Percentiles rank a stretch among this genome's conserved stretches.
Evolutionary conservation across 2,329 filamentous ascomycete species (phyloP).

Genomic region (Venturia asperata): DNA sequence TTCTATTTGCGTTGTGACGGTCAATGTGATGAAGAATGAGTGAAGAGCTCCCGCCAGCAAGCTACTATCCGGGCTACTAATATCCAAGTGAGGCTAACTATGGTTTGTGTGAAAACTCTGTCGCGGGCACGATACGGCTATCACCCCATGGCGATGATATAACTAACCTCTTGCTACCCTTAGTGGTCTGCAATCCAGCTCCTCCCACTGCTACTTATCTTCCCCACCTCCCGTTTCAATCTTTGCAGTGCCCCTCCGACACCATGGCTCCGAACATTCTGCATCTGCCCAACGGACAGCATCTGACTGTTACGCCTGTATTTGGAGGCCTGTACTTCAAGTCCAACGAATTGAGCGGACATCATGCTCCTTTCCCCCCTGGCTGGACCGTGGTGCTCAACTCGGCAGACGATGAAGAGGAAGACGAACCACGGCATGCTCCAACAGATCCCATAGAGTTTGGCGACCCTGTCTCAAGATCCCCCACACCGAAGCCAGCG

Average conservation of each 20-base stretch:
- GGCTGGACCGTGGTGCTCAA: constrained; percentile 88
- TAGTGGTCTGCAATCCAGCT: not conserved
- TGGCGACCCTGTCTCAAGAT: not conserved
- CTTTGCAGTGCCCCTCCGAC: not conserved
- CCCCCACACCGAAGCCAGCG: constrained; percentile 9
- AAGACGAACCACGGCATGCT: constrained; percentile 18
- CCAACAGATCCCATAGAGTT: not conserved
- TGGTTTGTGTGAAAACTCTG: not conserved
- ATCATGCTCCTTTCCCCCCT: constrained; percentile 62
- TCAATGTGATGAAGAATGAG: no score
- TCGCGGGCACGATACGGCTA: not conserved
- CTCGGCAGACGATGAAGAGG: constrained; percentile 49
- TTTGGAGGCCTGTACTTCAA: constrained; percentile 93
- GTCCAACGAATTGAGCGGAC: constrained; percentile 62
- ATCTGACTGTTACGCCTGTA: constrained; percentile 71
- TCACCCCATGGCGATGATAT: not conserved
- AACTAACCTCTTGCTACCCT: not conserved
- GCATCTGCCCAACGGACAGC: constrained; percentile 81
- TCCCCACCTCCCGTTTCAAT: not conserved
- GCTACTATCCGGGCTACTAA: not conserved
- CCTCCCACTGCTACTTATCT: not conserved
- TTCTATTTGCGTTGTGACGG: no score
- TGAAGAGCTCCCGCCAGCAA: no score
- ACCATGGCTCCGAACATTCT: constrained; percentile 19
- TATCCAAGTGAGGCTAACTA: not conserved